These are phyloP conservation scores for Backusella mclennaniae DNA, from an alignment of 192 early-diverging fungal genomes.

Conservation along the genomic window DNA sequence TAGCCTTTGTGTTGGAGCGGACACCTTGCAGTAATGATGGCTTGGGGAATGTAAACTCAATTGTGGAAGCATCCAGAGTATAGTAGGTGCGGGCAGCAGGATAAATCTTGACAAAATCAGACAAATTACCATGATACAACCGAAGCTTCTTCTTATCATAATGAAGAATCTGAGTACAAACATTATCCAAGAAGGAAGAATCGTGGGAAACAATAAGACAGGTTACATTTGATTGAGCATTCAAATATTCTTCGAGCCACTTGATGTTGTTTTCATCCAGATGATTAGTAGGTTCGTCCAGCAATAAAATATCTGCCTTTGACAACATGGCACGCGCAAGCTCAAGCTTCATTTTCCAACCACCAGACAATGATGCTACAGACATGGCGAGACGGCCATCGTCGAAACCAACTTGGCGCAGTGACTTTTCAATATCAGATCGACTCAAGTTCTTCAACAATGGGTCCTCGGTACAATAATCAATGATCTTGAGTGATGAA, in stretches of 20 bases:
- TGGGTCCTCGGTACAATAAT: slow-evolving; percentile 58
- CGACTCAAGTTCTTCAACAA: slow-evolving; percentile 48
- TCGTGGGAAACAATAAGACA: slow-evolving; percentile 80
- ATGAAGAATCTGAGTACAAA: slow-evolving; percentile 80
- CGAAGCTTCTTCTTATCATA: slow-evolving; percentile 75
- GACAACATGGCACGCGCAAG: slow-evolving; percentile 77
- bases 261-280: slow-evolving; percentile 76
- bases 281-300: slow-evolving; percentile 95
- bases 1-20: slow-evolving; percentile 77
- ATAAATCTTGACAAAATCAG: slow-evolving; percentile 68
- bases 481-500: slow-evolving; percentile 55
- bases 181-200: slow-evolving; percentile 77
- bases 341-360: slow-evolving; percentile 89
- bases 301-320: slow-evolving; percentile 84
- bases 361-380: slow-evolving; percentile 72
- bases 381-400: slow-evolving; percentile 50
- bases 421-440: slow-evolving; percentile 39
- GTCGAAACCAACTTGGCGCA: slow-evolving; percentile 64
- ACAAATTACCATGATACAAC: slow-evolving; percentile 77
- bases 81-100: slow-evolving; percentile 80
- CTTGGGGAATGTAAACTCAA: slow-evolving; percentile 76
- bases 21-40: slow-evolving; percentile 75
- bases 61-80: slow-evolving; percentile 62
- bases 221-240: slow-evolving; percentile 62
- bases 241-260: slow-evolving; percentile 77